phyloP scores from a whole-genome alignment of 495 filamentous ascomycete genomes.

The Xylaria nigripes region DNA sequence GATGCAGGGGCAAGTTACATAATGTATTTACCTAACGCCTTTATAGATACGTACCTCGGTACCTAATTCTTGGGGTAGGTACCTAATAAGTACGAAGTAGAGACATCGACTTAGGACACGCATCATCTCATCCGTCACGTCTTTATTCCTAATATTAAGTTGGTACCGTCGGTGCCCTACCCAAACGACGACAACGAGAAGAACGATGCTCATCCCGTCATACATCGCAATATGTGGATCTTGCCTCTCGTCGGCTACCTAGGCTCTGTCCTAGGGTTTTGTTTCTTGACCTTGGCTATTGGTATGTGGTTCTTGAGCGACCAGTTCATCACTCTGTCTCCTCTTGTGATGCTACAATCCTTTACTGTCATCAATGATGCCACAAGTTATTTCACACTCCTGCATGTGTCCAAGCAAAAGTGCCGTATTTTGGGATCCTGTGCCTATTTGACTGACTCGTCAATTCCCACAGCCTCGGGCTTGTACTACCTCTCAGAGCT shows the following conservation, averaged over 20 bases:
- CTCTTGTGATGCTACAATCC: not conserved
- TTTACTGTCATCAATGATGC: not conserved
- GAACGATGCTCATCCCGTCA: conserved; percentile 6
- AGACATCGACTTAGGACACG: not conserved
- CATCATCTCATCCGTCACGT: not conserved
- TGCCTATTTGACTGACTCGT: conserved; percentile 4
- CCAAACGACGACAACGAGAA: not conserved
- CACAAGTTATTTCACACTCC: not conserved
- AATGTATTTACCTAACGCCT: not conserved
- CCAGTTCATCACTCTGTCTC: not conserved
- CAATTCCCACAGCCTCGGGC: conserved; percentile 61
- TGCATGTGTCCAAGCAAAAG: not conserved
- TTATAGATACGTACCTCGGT: not conserved
- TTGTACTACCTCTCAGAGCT: conserved; percentile 97
- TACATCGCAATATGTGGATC: conserved; percentile 66
- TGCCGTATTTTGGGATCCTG: not conserved
- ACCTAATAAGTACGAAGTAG: not conserved
- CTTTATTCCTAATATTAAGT: not conserved
- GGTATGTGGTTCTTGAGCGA: conserved; percentile 44
- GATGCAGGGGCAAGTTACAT: not conserved
- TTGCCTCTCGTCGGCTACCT: conserved; percentile 82
- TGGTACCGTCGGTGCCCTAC: no score
- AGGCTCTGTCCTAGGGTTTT: conserved; percentile 80
- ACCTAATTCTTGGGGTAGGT: not conserved
- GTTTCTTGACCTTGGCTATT: conserved; percentile 87